Evolutionary conservation across 352 stramenopile species (phyloP), one percentile per base, ranked within the genome.

Genomic region (Phytophthora multivora): DNA sequence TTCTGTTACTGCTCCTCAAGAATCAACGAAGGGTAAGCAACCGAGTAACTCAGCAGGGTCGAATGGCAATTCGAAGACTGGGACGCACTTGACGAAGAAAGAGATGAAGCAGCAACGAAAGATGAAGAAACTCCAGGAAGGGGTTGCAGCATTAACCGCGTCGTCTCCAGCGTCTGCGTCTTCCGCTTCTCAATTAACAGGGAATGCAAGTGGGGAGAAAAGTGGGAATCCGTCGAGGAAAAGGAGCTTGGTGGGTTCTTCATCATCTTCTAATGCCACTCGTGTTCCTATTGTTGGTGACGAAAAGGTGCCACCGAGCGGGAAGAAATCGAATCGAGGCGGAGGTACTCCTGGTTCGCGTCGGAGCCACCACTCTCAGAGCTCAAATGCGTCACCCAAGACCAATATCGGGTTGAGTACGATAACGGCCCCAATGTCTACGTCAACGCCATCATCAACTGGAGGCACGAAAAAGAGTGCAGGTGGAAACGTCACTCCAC

Each of bases 31-130:
- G 41, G 43, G 40, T 15, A 77, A 75, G 19, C 46, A 70, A 21
- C 56, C 66, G 26, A 26, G 46, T 33, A 56, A 59, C 16, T 8
- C 41, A 31, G 19, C 31, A 49, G 63, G 49, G 7, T 39, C 51
- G 9, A 40, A 50, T 35, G 46, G 31, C 40, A 77, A 60, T 19
- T 16, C 40, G 23, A 79, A 78, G 45, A 71, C 52, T 55, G 68
- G 48, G 2, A 16, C 45, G 36, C 59, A 71, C 4, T 39, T 80
- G 42, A 85, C 80, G 26, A 93, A 88, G 51, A 90, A 88, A 41
- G 84, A 93, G 33, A 25, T 80, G 21, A 93, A 93, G 46, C 80
- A 88, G 31, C 77, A 83, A 42, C 72, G 83, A 7, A 93, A 89
- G 46, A 61, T 77, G 21, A 91, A 90, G 56, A 92, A 90, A 56